Conservation (phyloP, 2,329 filamentous ascomycete genomes). For the Teratosphaeria destructans region DNA sequence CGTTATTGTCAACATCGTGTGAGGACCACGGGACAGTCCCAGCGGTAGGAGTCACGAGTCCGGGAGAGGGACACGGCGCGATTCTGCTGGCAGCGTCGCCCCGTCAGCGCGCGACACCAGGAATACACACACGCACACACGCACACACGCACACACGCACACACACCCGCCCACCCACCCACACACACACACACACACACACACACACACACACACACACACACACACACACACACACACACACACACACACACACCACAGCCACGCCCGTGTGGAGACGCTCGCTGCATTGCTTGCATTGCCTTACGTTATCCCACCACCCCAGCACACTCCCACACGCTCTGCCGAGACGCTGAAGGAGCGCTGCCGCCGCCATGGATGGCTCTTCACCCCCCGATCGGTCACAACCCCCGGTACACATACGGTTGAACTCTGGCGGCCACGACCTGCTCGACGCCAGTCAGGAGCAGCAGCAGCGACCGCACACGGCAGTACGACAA, state of each 20-base stretch:
- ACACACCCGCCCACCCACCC: no score
- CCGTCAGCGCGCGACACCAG: background rate
- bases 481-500: conserved; percentile 28
- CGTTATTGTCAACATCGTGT: background rate
- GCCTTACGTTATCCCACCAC: background rate
- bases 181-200: no score
- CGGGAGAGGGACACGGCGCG: background rate
- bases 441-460: conserved; percentile 40
- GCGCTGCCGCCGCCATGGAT: conserved; percentile 2
- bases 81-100: background rate
- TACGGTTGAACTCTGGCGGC: conserved; percentile 53
- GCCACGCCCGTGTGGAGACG: background rate
- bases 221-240: no score
- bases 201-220: background rate
- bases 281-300: background rate
- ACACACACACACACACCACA: background rate
- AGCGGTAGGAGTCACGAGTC: background rate
- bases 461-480: conserved; percentile 17
- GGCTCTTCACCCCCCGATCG: conserved; percentile 15
- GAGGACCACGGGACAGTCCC: background rate
- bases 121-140: background rate
- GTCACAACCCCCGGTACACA: conserved; percentile 40
- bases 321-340: background rate
- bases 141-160: no score
- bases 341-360: background rate